Conservation (phyloP, 495 filamentous ascomycete species). For the Daldinia decipiens region DNA sequence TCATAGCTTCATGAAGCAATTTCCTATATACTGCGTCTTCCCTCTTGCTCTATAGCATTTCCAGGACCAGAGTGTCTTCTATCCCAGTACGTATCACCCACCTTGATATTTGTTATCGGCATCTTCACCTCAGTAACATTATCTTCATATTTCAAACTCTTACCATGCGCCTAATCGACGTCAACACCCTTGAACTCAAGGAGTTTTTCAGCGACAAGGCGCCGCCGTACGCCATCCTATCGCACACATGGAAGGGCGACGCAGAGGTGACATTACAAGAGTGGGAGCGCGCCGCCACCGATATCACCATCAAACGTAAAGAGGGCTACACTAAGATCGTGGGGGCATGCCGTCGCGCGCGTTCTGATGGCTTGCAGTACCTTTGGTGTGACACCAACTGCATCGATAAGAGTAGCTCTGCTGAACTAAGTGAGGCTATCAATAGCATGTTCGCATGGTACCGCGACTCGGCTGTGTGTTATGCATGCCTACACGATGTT, state of each 20-base stretch:
- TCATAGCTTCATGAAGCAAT: background rate
- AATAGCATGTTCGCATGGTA: constrained; percentile 58
- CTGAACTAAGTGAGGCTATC: constrained; percentile 56
- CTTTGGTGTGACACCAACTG: constrained; percentile 55
- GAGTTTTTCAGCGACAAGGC: constrained; percentile 47
- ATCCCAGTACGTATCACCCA: too few species aligned
- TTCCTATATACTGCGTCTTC: background rate
- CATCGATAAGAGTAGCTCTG: constrained; percentile 56
- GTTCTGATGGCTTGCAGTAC: constrained; percentile 38
- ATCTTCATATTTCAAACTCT: background rate
- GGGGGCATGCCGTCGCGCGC: constrained; percentile 38
- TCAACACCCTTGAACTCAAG: constrained; percentile 50
- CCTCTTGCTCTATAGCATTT: background rate
- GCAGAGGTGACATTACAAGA: constrained; percentile 57
- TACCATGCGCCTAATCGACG: constrained; percentile 58
- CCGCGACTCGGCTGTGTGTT: constrained; percentile 46
- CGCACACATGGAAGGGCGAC: constrained; percentile 55
- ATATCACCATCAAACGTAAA: constrained; percentile 23
- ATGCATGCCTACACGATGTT: constrained; percentile 53
- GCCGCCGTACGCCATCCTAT: constrained; percentile 57
- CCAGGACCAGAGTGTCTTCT: background rate
- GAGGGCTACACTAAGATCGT: constrained; percentile 45
- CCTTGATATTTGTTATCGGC: too few species aligned
- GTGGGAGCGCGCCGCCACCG: constrained; percentile 21
- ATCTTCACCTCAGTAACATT: too few species aligned